A percentile compares a stretch with the other conserved stretches of the same genome.
Conservation (phyloP, 2,329 filamentous ascomycete species). For the Fusarium odoratissimum region DNA sequence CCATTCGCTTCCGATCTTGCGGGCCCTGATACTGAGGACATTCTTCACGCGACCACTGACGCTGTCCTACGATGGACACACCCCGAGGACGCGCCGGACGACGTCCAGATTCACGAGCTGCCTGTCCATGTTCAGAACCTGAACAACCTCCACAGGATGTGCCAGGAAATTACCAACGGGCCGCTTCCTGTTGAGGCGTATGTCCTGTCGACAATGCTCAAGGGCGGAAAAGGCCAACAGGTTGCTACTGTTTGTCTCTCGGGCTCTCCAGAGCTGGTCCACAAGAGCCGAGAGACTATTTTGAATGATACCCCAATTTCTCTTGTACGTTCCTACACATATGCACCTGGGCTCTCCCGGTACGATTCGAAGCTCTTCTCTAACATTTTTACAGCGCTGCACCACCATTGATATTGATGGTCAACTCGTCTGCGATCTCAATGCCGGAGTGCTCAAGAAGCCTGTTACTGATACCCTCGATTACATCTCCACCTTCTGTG, state of each 20-base stretch:
- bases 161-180: conserved; percentile 81
- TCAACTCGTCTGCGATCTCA: conserved; percentile 83
- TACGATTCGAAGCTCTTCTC: background rate
- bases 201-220: conserved; percentile 85
- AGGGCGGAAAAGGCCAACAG: conserved; percentile 71
- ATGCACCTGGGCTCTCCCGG: background rate
- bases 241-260: conserved; percentile 93
- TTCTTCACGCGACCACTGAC: conserved; percentile 89
- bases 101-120: conserved; percentile 85
- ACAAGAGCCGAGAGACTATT: conserved; percentile 89
- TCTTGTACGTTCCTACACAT: conserved; percentile 73
- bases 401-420: conserved; percentile 94
- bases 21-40: conserved; percentile 93
- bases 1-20: conserved; percentile 93
- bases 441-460: conserved; percentile 75
- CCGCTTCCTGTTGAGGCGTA: conserved; percentile 81
- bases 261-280: conserved; percentile 86
- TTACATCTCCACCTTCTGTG: conserved; percentile 86
- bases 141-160: conserved; percentile 80
- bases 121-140: conserved; percentile 94
- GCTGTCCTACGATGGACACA: conserved; percentile 95
- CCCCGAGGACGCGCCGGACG: conserved; percentile 85
- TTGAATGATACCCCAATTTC: conserved; percentile 92
- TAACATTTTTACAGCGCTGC: conserved; percentile 73
- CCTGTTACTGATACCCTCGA: conserved; percentile 87